These are phyloP conservation scores for Excoecaria agallocha DNA, from an alignment of 345 rosid genomes.

Conservation along the genomic window DNA sequence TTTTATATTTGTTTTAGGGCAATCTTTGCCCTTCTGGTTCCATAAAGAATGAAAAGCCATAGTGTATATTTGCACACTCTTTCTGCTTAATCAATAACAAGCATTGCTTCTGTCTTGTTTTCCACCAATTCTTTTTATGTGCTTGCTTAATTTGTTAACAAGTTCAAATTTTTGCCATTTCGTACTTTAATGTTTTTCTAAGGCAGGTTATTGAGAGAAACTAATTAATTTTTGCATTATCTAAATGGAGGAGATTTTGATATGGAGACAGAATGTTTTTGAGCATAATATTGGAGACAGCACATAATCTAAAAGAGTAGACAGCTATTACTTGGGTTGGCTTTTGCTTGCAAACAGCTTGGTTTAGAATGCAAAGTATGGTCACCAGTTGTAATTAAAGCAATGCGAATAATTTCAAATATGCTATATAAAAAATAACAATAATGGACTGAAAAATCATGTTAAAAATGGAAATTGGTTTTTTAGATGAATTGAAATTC, in stretches of 20 bases:
- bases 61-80: conserved; percentile 1
- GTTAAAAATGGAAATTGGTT: too few relatives aligned
- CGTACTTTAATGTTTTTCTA: too few relatives aligned
- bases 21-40: conserved; percentile 18
- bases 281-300: neutral
- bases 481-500: too few relatives aligned
- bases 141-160: too few relatives aligned
- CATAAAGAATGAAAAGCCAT: conserved; percentile 11
- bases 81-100: conserved; percentile 6
- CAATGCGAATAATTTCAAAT: too few relatives aligned
- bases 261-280: neutral
- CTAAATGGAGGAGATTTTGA: neutral
- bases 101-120: neutral
- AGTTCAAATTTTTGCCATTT: too few relatives aligned
- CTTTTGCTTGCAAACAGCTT: neutral
- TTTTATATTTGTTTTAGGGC: conserved; percentile 17
- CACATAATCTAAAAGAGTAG: neutral
- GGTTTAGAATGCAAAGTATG: neutral
- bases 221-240: conserved; percentile 2
- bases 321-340: neutral
- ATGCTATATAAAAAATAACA: too few relatives aligned
- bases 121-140: too few relatives aligned
- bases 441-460: too few relatives aligned
- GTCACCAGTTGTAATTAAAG: neutral
- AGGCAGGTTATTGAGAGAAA: neutral